These are phyloP conservation scores for Leccinum sublutescens DNA, from an alignment of 768 basidiomycete species.

Conservation along the genomic window DNA sequence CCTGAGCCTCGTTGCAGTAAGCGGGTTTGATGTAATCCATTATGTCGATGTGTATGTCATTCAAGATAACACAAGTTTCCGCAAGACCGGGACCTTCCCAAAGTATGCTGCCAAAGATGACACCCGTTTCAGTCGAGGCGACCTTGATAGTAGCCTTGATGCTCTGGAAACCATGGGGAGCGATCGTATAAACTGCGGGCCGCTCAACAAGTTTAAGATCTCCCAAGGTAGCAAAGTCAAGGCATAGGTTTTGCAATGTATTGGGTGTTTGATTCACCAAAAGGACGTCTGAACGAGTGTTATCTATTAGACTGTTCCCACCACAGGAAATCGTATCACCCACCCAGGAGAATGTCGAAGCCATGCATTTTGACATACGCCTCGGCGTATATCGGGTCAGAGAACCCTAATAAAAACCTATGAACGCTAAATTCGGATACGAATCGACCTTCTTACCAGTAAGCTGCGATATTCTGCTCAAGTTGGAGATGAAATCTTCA, in stretches of 20 bases:
- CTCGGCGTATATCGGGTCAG: slow-evolving; percentile 97
- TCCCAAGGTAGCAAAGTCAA: slow-evolving; percentile 96
- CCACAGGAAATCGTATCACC: slow-evolving; percentile 11
- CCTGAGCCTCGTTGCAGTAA: slow-evolving; percentile 93
- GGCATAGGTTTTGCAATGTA: slow-evolving; percentile 93
- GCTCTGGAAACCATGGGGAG: slow-evolving; percentile 95
- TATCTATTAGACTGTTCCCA: neutral
- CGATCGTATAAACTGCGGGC: slow-evolving; percentile 91
- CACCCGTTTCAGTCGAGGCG: slow-evolving; percentile 96
- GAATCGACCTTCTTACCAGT: slow-evolving; percentile 56
- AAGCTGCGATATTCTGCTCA: slow-evolving; percentile 89
- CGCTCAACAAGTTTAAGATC: slow-evolving; percentile 96
- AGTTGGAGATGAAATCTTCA: slow-evolving; percentile 93
- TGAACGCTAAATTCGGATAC: neutral
- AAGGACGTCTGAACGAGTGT: slow-evolving; percentile 66
- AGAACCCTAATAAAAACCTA: slow-evolving; percentile 64
- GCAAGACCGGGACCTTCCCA: slow-evolving; percentile 90
- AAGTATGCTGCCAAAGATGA: slow-evolving; percentile 96
- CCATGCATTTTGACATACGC: slow-evolving; percentile 97
- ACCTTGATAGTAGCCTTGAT: slow-evolving; percentile 99
- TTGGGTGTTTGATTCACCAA: slow-evolving; percentile 94
- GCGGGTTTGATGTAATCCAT: slow-evolving; percentile 57
- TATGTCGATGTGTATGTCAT: slow-evolving; percentile 97
- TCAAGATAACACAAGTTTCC: slow-evolving; percentile 91
- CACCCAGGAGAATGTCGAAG: slow-evolving; percentile 93